Evolutionary conservation across 345 rosid genomes (phyloP).

Genomic region (Melaleuca alternifolia): DNA sequence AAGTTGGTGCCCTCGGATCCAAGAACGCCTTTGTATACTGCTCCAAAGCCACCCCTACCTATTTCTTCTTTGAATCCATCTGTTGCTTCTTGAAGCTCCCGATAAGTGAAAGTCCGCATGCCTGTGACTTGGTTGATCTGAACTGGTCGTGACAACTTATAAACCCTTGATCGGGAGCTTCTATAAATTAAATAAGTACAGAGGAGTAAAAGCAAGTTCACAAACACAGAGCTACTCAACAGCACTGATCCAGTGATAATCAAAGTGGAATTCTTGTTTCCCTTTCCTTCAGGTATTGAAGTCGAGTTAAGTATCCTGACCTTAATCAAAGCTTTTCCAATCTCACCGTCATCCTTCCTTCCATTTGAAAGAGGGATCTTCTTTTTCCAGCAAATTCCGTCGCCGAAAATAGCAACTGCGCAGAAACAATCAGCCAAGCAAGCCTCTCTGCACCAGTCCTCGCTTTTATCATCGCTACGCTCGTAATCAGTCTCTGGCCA

Average conservation of each 20-base stretch:
- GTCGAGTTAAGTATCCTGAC: slow-evolving; percentile 7
- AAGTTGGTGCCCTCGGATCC: neutral
- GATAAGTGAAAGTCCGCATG: neutral
- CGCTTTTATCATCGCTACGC: neutral
- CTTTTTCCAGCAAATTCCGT: slow-evolving; percentile 35
- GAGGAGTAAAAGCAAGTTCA: neutral
- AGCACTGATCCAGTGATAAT: neutral
- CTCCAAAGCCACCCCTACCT: slow-evolving; percentile 15
- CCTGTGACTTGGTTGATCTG: neutral
- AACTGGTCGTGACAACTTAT: neutral
- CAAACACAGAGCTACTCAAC: neutral
- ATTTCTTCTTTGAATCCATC: neutral
- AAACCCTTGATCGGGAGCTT: neutral
- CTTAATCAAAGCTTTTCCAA: slow-evolving; percentile 29
- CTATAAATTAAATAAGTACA: neutral
- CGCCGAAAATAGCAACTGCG: slow-evolving; percentile 20
- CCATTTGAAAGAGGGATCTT: slow-evolving; percentile 39
- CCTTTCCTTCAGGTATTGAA: neutral
- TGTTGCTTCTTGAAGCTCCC: neutral
- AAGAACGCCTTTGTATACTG: slow-evolving; percentile 10
- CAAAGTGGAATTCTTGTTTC: neutral
- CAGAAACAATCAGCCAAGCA: slow-evolving; percentile 52
- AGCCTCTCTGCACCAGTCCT: slow-evolving; percentile 2
- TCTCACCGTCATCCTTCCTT: neutral
- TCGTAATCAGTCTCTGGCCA: slow-evolving; percentile 28